A percentile compares a stretch with the other conserved stretches of the same genome.
Evolutionary conservation across 225 moss, liverwort and hornwort genomes (phyloP).

Genomic region (Asterella californica): DNA sequence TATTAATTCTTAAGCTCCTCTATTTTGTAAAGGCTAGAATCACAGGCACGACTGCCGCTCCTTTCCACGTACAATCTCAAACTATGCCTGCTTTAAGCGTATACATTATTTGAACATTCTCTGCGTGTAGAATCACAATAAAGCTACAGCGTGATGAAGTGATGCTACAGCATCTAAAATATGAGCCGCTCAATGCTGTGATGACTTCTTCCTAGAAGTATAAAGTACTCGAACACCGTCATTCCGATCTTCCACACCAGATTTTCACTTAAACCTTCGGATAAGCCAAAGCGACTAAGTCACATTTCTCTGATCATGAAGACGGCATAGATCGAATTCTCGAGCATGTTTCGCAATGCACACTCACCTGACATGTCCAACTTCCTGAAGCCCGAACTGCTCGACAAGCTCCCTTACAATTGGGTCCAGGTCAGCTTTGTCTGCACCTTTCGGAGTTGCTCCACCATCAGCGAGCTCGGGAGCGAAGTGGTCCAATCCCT

Average conservation of each 20-base stretch:
- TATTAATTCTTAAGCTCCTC: too few relatives aligned
- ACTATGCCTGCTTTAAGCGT: too few relatives aligned
- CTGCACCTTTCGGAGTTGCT: conserved; percentile 48
- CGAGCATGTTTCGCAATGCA: not conserved
- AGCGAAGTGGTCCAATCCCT: conserved; percentile 53
- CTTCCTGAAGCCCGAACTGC: conserved; percentile 69
- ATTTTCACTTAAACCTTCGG: not conserved
- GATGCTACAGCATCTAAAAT: too few relatives aligned
- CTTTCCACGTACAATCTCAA: not conserved
- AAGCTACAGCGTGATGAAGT: too few relatives aligned
- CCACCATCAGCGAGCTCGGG: conserved; percentile 52
- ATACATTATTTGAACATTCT: too few relatives aligned
- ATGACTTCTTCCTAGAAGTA: too few relatives aligned
- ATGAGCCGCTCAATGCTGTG: too few relatives aligned
- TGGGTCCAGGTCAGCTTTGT: conserved; percentile 56
- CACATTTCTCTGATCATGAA: not conserved
- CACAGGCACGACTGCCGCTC: not conserved
- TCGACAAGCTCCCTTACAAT: conserved; percentile 33
- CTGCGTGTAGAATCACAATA: too few relatives aligned
- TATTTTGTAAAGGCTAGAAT: too few relatives aligned
- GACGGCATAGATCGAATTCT: not conserved
- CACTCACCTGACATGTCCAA: conserved; percentile 61
- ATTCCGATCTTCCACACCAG: too few relatives aligned
- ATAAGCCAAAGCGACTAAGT: not conserved
- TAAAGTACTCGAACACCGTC: too few relatives aligned